Percentiles rank a stretch among this genome's conserved stretches.
Evolutionary conservation across 163 green algal species (phyloP).

Genomic region (Chloromonas sp.): DNA sequence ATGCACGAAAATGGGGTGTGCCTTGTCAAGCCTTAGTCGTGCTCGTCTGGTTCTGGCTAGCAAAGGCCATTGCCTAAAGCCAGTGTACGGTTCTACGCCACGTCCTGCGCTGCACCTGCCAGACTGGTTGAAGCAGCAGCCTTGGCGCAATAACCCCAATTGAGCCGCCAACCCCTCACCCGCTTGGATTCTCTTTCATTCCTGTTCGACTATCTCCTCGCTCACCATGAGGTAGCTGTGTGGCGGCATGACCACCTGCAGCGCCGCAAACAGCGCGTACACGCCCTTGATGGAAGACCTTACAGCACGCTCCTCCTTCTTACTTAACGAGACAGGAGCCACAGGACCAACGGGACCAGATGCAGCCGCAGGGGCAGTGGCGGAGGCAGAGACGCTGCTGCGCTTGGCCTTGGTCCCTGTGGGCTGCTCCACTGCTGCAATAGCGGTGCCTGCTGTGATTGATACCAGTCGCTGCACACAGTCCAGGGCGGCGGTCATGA

Average conservation of each 20-base stretch:
- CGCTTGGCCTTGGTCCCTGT: not conserved
- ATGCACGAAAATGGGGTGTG: too few species aligned
- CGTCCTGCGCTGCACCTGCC: too few species aligned
- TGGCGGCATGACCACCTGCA: conserved; percentile 44
- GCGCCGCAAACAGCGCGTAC: conserved; percentile 34
- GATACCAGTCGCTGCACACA: not conserved
- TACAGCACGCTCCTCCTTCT: conserved; percentile 8
- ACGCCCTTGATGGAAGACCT: conserved; percentile 17
- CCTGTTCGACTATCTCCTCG: not conserved
- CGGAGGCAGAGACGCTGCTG: not conserved
- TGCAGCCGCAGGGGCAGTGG: not conserved
- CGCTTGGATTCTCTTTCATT: not conserved
- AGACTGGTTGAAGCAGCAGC: not conserved
- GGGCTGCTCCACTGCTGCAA: too few species aligned
- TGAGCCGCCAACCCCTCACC: not conserved
- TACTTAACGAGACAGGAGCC: not conserved
- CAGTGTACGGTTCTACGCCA: too few species aligned
- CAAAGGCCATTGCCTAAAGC: too few species aligned
- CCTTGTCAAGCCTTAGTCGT: too few species aligned
- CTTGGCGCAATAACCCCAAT: not conserved
- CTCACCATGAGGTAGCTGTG: conserved; percentile 28
- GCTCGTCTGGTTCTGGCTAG: too few species aligned
- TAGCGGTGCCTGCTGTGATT: not conserved
- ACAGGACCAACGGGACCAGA: not conserved
- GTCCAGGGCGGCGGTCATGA: not conserved